Percentiles rank a stretch among this genome's conserved stretches.
phyloP scores from a whole-genome alignment of 495 filamentous ascomycete genomes.

The Penicillium waksmanii region DNA sequence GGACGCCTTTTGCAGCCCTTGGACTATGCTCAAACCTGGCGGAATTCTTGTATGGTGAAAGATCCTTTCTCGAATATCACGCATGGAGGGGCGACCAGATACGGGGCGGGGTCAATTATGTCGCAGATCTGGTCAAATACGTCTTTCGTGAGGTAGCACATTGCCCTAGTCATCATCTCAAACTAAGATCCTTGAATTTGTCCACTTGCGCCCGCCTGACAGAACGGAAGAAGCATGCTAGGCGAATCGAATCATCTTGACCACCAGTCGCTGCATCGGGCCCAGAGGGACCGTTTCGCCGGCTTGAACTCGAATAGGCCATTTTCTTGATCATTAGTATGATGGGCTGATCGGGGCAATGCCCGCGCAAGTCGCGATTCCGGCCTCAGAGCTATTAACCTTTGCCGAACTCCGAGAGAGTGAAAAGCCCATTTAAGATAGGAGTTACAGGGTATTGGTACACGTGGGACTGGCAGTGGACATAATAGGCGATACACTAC shows the following conservation, averaged over 20 bases:
- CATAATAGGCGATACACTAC: not conserved
- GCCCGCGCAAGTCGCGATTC: not conserved
- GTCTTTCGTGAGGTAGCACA: not conserved
- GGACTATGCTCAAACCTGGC: not conserved
- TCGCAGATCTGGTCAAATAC: not conserved
- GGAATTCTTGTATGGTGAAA: not conserved
- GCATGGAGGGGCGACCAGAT: not conserved
- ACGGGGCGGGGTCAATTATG: not conserved
- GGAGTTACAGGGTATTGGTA: not conserved
- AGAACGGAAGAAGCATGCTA: not conserved
- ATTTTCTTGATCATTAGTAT: not conserved
- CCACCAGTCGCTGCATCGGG: not conserved
- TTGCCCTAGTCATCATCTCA: not conserved
- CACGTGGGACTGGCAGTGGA: not conserved
- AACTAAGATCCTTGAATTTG: not conserved
- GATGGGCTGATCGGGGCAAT: not conserved
- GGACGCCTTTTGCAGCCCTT: not conserved
- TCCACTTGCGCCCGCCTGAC: not conserved
- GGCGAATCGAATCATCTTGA: not conserved
- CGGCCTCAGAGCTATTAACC: no score
- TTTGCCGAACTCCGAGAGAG: no score
- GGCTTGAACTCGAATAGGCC: not conserved
- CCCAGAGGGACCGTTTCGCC: not conserved
- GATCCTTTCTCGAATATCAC: not conserved
- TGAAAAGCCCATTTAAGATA: not conserved